Evolutionary conservation across 805 yeast genomes (phyloP).

Genomic region (Yarrowia sp.): DNA sequence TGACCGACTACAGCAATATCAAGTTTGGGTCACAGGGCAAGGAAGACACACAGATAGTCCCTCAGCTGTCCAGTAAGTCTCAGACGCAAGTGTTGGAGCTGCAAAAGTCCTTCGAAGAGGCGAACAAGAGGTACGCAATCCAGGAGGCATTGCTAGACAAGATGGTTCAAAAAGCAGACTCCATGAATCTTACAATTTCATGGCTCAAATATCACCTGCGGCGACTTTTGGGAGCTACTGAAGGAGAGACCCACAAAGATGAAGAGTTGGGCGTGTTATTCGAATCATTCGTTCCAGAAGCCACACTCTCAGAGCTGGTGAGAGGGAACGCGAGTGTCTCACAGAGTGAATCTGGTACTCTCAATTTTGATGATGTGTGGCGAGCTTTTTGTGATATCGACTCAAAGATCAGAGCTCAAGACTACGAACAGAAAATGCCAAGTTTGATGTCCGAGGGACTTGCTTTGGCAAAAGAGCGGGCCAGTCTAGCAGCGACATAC

Average conservation of each 20-base stretch:
- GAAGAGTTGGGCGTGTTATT: too few species aligned
- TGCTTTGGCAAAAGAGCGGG: neutral
- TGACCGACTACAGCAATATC: neutral
- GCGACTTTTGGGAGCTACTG: neutral
- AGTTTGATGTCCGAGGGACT: neutral
- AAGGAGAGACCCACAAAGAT: too few species aligned
- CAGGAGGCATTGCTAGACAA: neutral
- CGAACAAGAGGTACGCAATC: neutral
- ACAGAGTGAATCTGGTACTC: neutral
- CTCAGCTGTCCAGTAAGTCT: neutral
- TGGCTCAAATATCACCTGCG: neutral
- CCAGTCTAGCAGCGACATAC: neutral
- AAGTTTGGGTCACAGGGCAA: neutral
- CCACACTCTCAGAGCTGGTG: too few species aligned
- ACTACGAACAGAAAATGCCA: neutral
- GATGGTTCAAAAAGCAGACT: neutral
- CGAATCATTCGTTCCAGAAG: too few species aligned
- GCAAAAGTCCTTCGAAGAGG: neutral
- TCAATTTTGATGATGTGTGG: neutral
- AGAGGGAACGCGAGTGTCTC: neutral
- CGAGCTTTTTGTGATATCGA: neutral
- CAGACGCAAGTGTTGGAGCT: neutral
- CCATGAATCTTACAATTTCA: neutral
- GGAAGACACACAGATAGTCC: neutral
- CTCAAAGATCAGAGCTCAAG: neutral